phyloP scores from a whole-genome alignment of 345 rosid species.

The Melaleuca alternifolia region DNA sequence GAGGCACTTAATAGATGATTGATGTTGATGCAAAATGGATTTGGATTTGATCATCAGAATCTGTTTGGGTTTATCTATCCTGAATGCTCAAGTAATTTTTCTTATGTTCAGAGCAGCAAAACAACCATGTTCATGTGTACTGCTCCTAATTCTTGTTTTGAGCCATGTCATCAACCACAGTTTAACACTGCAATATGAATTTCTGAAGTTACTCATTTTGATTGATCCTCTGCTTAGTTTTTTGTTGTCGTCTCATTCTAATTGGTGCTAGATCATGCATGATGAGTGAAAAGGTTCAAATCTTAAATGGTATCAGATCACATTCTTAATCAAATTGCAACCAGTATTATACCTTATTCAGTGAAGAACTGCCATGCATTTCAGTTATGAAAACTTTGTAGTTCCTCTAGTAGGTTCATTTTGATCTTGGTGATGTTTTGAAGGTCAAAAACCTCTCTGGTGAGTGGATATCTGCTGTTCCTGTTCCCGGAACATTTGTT shows the following conservation, averaged over 20 bases:
- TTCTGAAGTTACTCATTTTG: neutral
- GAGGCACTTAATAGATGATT: neutral
- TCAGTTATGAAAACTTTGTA: neutral
- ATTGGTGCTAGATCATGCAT: neutral
- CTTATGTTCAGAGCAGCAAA: neutral
- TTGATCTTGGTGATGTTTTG: neutral
- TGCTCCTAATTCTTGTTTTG: neutral
- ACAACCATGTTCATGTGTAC: neutral
- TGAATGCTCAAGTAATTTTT: neutral
- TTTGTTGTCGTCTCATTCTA: neutral
- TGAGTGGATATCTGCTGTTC: conserved; percentile 86
- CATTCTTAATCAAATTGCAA: neutral
- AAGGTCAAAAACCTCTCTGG: conserved; percentile 75
- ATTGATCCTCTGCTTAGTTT: neutral
- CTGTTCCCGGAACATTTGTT: conserved; percentile 69
- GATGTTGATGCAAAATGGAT: neutral
- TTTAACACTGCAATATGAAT: neutral
- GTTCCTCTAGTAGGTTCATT: neutral
- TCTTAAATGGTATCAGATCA: neutral
- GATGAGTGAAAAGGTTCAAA: neutral
- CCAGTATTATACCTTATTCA: neutral
- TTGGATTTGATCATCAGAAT: neutral
- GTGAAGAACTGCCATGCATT: neutral
- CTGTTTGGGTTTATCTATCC: neutral
- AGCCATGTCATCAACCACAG: neutral